Evolutionary conservation across 805 yeast species (phyloP).

Genomic region (Kuraishia ogatae): DNA sequence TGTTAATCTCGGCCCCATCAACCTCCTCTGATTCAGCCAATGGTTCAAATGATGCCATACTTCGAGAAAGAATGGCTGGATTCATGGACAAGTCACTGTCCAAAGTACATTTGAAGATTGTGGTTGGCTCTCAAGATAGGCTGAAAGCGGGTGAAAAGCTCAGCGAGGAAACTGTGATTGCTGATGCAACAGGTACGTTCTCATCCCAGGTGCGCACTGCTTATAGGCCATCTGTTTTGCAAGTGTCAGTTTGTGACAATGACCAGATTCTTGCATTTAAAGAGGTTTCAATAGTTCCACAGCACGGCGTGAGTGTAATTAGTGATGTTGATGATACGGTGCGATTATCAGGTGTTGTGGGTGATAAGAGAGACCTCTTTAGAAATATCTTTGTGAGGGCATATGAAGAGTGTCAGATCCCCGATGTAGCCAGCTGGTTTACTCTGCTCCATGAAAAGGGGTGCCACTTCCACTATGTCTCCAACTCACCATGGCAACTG

Average conservation of each 20-base stretch:
- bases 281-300: conserved; percentile 30
- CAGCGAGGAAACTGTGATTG: conserved; percentile 25
- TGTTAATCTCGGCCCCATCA: conserved; percentile 2
- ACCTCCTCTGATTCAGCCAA: background rate
- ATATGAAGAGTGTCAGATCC: conserved; percentile 58
- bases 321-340: conserved; percentile 95
- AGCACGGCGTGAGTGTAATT: conserved; percentile 59
- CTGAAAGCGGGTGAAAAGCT: conserved; percentile 19
- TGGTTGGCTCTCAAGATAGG: conserved; percentile 42
- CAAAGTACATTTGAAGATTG: conserved; percentile 41
- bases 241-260: conserved; percentile 38
- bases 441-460: conserved; percentile 31
- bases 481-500: conserved; percentile 92
- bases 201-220: conserved; percentile 40
- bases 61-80: conserved; percentile 59
- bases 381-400: conserved; percentile 67
- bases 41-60: conserved; percentile 29
- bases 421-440: conserved; percentile 71
- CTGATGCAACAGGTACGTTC: conserved; percentile 67
- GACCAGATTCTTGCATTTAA: conserved; percentile 38
- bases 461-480: conserved; percentile 75
- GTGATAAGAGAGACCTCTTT: conserved; percentile 78
- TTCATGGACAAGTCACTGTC: conserved; percentile 65
- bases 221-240: conserved; percentile 54
- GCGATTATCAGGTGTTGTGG: conserved; percentile 81